A percentile compares a stretch with the other conserved stretches of the same genome.
phyloP scores from a whole-genome alignment of 345 rosid genomes.

The Corchorus capsularis region DNA sequence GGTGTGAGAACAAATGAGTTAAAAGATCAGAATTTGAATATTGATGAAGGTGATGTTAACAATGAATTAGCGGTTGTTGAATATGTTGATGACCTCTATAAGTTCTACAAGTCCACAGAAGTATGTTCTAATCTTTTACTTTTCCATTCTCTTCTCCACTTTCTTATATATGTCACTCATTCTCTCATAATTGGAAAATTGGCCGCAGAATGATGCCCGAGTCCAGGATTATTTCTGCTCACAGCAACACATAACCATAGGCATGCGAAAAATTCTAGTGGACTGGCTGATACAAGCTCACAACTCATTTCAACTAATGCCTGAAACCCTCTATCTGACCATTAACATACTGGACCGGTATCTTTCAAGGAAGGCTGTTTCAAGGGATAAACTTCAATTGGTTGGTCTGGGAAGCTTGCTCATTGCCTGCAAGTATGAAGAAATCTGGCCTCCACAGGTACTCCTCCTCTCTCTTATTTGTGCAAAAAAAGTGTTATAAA shows the following conservation, averaged over 20 bases:
- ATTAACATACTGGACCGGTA: conserved; percentile 74
- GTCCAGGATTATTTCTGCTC: conserved; percentile 57
- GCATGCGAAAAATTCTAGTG: conserved; percentile 75
- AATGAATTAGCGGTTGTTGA: conserved; percentile 72
- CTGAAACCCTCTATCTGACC: conserved; percentile 77
- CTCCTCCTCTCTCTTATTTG: background rate
- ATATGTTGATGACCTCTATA: conserved; percentile 81
- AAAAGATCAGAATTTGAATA: conserved; percentile 37
- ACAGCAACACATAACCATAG: conserved; percentile 66
- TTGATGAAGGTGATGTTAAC: conserved; percentile 59
- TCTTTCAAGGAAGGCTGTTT: conserved; percentile 56
- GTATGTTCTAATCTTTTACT: conserved; percentile 23
- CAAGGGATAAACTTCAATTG: conserved; percentile 71
- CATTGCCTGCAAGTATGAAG: conserved; percentile 88
- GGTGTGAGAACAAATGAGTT: conserved; percentile 29
- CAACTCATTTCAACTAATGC: conserved; percentile 71
- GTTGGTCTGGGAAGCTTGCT: conserved; percentile 80
- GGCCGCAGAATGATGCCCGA: conserved; percentile 13
- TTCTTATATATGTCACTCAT: background rate
- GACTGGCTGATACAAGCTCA: conserved; percentile 94
- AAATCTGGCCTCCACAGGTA: conserved; percentile 86
- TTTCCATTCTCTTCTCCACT: background rate
- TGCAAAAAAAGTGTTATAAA: background rate
- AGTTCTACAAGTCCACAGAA: conserved; percentile 63
- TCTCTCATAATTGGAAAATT: background rate